Evolutionary conservation across 768 basidiomycete genomes (phyloP), one percentile per base, ranked within the genome.

Genomic region (Lactarius psammicola): DNA sequence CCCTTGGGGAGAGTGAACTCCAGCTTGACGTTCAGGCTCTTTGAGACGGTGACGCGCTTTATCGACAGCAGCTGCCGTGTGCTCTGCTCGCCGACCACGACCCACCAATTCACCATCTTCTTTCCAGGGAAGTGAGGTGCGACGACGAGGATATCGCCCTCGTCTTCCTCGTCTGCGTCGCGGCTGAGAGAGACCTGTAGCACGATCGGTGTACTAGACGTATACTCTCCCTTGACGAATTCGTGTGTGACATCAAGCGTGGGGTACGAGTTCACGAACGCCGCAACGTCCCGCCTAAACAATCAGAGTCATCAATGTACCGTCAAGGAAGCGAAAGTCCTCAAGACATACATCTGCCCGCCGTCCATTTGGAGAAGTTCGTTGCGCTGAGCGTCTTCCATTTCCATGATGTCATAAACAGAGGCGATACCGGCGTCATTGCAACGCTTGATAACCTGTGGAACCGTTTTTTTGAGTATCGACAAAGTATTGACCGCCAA

Each of bases 321-420:
- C 34, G 40, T 65, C n/a, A 56, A 55, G 28, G 63, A 33, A 44
- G n/a, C 31, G 31, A 17, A 59, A 42, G n/a, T n/a, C 5, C 17
- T 2, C 28, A 23, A 7, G 6, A 81, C 92, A 68, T 76, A 94
- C 94, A 98, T 93, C 75, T 97, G 91, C 44, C 82, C 79, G 1
- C 87, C 80, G 62, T 88, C 86, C 92, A 99, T 94, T 72, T 89
- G 86, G 33, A 98, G 77, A 28, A 98, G 78, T 61, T 86, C 79
- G 63, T 85, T 91, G 40, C 97, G 85, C 73, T 92, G 83, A 65
- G 91, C 89, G 71, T 98, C 96, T 73, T 98, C 97, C 87, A 98
- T 87, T 75, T 98, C 97, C 92, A 98, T 97, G 68, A 98, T 84
- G 74, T 98, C 97, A 74, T 98, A 97, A 0, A 99, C 95, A 1